Evolutionary conservation across 805 yeast genomes (phyloP), one percentile per base, ranked within the genome.

Genomic region (Vanderwaltozyma polyspora): DNA sequence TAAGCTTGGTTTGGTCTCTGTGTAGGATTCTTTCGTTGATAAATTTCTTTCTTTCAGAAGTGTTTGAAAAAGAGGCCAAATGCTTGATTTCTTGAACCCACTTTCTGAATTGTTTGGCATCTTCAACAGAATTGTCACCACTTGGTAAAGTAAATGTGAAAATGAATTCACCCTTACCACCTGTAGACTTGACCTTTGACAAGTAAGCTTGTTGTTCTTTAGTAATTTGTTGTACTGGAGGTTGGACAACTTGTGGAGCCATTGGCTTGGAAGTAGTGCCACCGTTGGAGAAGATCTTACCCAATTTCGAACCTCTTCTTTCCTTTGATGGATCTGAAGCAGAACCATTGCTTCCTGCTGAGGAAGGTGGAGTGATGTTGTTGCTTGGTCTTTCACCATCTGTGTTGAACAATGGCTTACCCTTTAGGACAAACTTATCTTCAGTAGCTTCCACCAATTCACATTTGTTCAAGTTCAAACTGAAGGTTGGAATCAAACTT

Each of bases 41-140:
- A 48, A 56, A 65, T 34, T 57, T 59, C 41, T 72, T 71, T 54
- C 85, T 67, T 22, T 68, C 69, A 24, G 60, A 48, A 28, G 72
- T 69, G 34, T 57, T 54, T 17, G 64, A 63, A 42, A 66, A 72
- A 31, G 64, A 59, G 22, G 70, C 62, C 43, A 77, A 57, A 40
- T 74, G 76, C 19, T 60, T 57, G 31, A 78, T 53, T 48, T 76
- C 79, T 21, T 63, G 66, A 25, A 62, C 55, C 84, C 84, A 78
- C 42, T 63, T 64, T 17, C 48, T 49, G 33, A 68, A 68, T 31
- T 70, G 71, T 25, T 56, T 61, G 11, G 43, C 52, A 19, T 60
- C 62, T 6, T 40, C 65, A 48, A 53, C 79, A 59, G 57, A 67
- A 61, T 50, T 39, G 13, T 46, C 39, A 25, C 10, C 16, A n/a